Percentiles rank a stretch among this genome's conserved stretches.
Conservation (phyloP, 768 basidiomycete genomes). For the Pisolithus tinctorius region DNA sequence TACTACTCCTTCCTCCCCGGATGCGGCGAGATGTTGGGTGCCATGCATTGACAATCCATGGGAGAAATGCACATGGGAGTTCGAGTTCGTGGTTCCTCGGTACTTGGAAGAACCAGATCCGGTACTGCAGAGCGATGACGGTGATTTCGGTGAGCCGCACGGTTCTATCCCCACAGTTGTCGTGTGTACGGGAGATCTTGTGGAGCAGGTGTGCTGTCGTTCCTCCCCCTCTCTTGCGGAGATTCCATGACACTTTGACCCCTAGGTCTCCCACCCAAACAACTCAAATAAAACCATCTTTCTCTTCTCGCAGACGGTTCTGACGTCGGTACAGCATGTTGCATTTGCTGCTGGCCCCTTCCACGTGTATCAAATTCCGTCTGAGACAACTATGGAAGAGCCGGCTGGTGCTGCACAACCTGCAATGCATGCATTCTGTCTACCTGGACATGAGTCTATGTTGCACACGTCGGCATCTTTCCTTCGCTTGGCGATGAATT, state of each 20-base stretch:
- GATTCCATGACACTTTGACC: constrained; percentile 6
- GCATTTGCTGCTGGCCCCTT: constrained; percentile 96
- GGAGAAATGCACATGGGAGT: constrained; percentile 98
- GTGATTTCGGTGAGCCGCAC: constrained; percentile 40
- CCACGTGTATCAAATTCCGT: constrained; percentile 62
- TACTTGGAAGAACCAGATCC: constrained; percentile 55
- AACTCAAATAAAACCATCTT: constrained; percentile 94
- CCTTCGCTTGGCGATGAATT: constrained; percentile 86
- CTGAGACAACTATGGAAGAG: constrained; percentile 55
- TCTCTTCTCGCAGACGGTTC: constrained; percentile 77
- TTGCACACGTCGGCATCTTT: constrained; percentile 65
- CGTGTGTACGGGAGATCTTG: constrained; percentile 88
- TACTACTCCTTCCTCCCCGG: constrained; percentile 80
- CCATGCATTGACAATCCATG: constrained; percentile 92
- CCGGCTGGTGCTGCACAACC: constrained; percentile 58
- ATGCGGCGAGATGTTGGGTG: constrained; percentile 97
- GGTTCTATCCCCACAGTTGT: constrained; percentile 77
- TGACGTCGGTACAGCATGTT: constrained; percentile 94
- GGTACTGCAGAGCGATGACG: constrained; percentile 31
- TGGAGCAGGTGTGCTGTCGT: constrained; percentile 69
- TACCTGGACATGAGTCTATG: constrained; percentile 78
- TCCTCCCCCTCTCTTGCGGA: constrained; percentile 1
- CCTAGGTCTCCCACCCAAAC: constrained; percentile 85
- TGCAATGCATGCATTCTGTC: constrained; percentile 85
- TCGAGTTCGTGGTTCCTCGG: constrained; percentile 90